Evolutionary conservation across 208 protist species (phyloP), one percentile per base, ranked within the genome.

Genomic region (Leptomonas pyrrhocoris): DNA sequence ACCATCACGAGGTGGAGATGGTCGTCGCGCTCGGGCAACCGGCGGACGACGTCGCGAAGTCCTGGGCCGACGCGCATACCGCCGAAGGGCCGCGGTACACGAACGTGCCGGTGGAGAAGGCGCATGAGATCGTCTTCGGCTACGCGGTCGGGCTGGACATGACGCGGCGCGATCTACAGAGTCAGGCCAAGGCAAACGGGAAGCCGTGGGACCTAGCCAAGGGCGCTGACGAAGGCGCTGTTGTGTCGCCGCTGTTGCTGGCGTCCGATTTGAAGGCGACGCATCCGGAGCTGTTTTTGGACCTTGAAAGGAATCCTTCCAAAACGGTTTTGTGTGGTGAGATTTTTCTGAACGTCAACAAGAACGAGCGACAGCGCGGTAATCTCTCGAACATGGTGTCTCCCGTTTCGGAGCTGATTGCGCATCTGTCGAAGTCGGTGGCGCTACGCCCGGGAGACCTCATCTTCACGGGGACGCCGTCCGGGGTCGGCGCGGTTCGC

Each of bases 121-220:
- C 73, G 30, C 45, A 80, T 13, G 56, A 83, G 12, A 66, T 92
- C 38, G 86, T 97, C 19, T 83, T 80, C 53, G 94, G 86, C 34
- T 97, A 95, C 61, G 89, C 68, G 4, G 67, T 97, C 12, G 88
- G 85, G 23, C 70, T 97, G 12, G 94, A 97, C 77, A 89, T 97
- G 85, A 97, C 94, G 0, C 83, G 85, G 2, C 83, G 94, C n/a
- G 88, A 95, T 53, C 16, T 95, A 51, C 94, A 97, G 73, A 50
- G 68, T n/a, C 53, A 84, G 48, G 87, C 88, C 2, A 95, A 93
- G 66, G 65, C 50, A 23, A 79, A 82, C 23, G 89, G 91, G 15
- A 72, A 80, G 65, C 94, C 94, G 51, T 96, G 91, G 89, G 89
- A 93, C 48, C 62, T 94, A 8, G 85, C 92, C 18, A 97, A 97